phyloP scores from a whole-genome alignment of 108 stramenopile genomes.

The Fragilariopsis cylindrus region DNA sequence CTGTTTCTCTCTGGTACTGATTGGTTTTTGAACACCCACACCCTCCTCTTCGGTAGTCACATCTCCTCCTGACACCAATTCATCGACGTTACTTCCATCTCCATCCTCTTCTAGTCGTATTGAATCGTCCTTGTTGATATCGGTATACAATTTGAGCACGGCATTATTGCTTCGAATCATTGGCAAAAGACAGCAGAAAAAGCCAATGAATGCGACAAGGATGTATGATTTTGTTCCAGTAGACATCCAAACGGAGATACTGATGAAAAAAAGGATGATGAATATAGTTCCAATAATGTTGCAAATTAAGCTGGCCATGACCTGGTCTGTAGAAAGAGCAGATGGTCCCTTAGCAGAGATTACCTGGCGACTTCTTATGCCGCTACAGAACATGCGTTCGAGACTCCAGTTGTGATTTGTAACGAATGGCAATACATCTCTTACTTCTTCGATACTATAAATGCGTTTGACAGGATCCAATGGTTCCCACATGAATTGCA shows the following conservation, averaged over 20 bases:
- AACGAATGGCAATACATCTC: conserved; percentile 49
- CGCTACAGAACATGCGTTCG: conserved; percentile 36
- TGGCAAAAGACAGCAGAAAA: conserved; percentile 34
- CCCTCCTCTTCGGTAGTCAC: neutral
- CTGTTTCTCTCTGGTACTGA: neutral
- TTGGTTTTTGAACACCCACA: neutral
- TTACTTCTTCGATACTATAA: conserved; percentile 22
- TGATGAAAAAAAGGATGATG: conserved; percentile 27
- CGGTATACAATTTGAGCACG: conserved; percentile 3
- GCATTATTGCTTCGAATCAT: conserved; percentile 10
- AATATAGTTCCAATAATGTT: conserved; percentile 38
- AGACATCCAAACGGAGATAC: conserved; percentile 46
- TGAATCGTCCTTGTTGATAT: conserved; percentile 1
- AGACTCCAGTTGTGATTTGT: conserved; percentile 52
- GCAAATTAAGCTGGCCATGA: conserved; percentile 34
- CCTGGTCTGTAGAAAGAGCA: conserved; percentile 36
- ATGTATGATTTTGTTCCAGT: conserved; percentile 12
- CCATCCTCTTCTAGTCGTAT: neutral
- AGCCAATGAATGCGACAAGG: conserved; percentile 23
- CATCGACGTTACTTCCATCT: neutral
- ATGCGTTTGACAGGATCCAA: conserved; percentile 1
- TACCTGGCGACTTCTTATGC: neutral
- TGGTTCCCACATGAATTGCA: conserved; percentile 2
- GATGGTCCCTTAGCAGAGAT: conserved; percentile 35
- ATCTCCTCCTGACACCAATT: neutral